Evolutionary conservation across 306 rosid genomes (phyloP).

Genomic region (Sesbania bispinosa): DNA sequence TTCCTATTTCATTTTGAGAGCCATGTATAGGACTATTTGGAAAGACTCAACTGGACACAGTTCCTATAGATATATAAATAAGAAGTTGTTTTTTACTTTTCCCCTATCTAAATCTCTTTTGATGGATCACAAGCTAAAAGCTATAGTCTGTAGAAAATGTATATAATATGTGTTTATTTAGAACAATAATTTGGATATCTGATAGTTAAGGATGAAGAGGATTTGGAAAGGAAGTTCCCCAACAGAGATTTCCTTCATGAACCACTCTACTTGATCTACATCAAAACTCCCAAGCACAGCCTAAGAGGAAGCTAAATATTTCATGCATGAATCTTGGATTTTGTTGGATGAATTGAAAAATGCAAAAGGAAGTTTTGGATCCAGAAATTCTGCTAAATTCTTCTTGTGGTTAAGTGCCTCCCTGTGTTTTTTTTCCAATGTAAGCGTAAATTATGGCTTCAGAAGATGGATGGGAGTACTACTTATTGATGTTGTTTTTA

Average conservation of each 20-base stretch:
- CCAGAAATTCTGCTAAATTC: background rate
- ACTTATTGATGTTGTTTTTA: slow-evolving; percentile 27
- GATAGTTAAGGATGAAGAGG: no score
- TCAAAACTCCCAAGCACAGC: background rate
- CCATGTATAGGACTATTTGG: no score
- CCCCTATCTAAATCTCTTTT: no score
- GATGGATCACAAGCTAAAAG: no score
- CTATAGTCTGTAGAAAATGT: no score
- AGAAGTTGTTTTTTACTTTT: no score
- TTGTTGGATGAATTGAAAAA: slow-evolving; percentile 1
- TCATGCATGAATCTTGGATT: slow-evolving; percentile 6
- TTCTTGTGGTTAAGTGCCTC: background rate
- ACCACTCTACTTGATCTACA: background rate
- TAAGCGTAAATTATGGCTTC: background rate
- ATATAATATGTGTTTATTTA: no score
- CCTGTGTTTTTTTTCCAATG: slow-evolving; percentile 1
- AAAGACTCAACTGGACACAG: no score
- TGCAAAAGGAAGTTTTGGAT: background rate
- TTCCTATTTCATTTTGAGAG: no score
- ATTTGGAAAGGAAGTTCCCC: no score
- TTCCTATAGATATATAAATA: no score
- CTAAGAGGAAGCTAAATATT: background rate
- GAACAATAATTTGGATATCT: no score
- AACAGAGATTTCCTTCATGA: background rate
- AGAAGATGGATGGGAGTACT: background rate